Evolutionary conservation across 345 rosid species (phyloP).

Genomic region (Moricandia moricandioides): DNA sequence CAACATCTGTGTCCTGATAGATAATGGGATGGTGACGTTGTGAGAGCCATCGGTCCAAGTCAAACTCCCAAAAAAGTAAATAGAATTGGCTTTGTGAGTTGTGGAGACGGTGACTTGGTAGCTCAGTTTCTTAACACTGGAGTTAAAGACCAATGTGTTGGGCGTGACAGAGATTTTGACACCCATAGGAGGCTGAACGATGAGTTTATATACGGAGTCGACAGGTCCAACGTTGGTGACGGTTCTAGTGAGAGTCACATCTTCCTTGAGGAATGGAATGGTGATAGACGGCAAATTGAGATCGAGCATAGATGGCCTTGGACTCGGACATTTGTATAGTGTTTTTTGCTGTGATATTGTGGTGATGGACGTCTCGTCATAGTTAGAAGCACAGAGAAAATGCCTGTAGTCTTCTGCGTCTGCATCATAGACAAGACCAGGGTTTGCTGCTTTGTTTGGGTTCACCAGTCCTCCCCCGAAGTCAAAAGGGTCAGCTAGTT

Average conservation of each 20-base stretch:
- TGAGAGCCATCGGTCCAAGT: conserved; percentile 38
- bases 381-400: conserved; percentile 45
- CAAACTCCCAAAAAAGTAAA: conserved; percentile 46
- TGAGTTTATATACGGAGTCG: conserved; percentile 26
- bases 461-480: conserved; percentile 57
- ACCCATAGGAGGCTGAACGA: conserved; percentile 37
- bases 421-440: conserved; percentile 58
- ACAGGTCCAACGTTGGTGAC: conserved; percentile 49
- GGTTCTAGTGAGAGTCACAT: conserved; percentile 33
- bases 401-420: conserved; percentile 41
- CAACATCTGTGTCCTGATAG: conserved; percentile 40
- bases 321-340: conserved; percentile 19
- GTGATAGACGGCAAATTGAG: conserved; percentile 51
- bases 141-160: conserved; percentile 21
- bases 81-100: conserved; percentile 33
- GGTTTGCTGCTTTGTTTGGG: conserved; percentile 49
- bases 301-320: conserved; percentile 22
- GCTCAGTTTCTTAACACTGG: conserved; percentile 20
- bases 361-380: conserved; percentile 41
- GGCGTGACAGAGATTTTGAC: conserved; percentile 26
- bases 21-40: conserved; percentile 44
- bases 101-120: conserved; percentile 30
- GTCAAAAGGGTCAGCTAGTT: conserved; percentile 49
- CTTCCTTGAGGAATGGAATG: conserved; percentile 16
- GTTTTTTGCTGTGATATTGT: conserved; percentile 13